phyloP scores from a whole-genome alignment of 352 stramenopile genomes.

The Phytophthora tubulina region DNA sequence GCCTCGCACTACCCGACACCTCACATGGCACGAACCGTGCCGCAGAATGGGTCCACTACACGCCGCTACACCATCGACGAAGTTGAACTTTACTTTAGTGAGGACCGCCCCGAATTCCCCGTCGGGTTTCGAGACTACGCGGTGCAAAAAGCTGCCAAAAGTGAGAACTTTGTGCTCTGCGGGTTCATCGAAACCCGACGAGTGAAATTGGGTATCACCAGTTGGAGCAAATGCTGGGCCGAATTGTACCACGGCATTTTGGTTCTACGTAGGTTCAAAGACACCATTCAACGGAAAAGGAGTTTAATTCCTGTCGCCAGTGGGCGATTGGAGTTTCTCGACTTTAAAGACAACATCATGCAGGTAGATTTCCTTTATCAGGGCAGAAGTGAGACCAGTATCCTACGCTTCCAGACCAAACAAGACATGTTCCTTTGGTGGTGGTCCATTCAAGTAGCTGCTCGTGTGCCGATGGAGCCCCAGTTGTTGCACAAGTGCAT shows the following conservation, averaged over 20 bases:
- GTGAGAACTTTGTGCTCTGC: constrained; percentile 64
- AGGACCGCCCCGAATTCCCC: constrained; percentile 50
- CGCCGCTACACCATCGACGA: constrained; percentile 70
- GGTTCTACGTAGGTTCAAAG: constrained; percentile 64
- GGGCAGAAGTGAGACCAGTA: constrained; percentile 46
- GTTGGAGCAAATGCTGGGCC: constrained; percentile 67
- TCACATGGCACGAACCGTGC: constrained; percentile 38
- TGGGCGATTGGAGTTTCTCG: constrained; percentile 57
- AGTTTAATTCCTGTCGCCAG: constrained; percentile 60
- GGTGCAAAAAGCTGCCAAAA: constrained; percentile 56
- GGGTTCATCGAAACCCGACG: constrained; percentile 58
- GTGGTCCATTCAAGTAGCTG: constrained; percentile 76
- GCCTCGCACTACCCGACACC: constrained; percentile 66
- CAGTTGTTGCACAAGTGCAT: constrained; percentile 62
- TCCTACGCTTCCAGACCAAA: constrained; percentile 63
- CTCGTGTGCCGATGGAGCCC: constrained; percentile 52
- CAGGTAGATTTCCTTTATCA: constrained; percentile 75
- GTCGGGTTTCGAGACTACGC: constrained; percentile 53
- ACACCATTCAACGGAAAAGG: constrained; percentile 68
- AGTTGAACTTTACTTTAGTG: constrained; percentile 72
- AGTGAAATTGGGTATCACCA: constrained; percentile 53
- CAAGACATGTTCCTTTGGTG: constrained; percentile 81
- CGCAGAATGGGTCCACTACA: constrained; percentile 56
- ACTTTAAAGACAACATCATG: constrained; percentile 60
- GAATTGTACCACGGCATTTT: constrained; percentile 79